Base-by-base conservation (phyloP, 176 grass and related monocot species). In the Guadua angustifolia region DNA sequence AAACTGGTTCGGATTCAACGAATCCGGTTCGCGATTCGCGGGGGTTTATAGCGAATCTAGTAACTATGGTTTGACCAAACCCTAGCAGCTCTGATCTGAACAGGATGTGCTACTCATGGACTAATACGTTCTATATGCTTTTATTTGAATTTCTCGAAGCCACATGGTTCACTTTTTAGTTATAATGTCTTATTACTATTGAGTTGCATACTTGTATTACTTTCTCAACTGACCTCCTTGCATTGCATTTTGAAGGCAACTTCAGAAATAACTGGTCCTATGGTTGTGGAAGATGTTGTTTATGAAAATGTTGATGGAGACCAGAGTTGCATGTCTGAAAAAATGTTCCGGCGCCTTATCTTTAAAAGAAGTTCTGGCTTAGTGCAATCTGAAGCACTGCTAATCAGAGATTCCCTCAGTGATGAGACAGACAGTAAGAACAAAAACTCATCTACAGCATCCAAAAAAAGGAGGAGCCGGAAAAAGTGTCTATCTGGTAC, bases 381-480 rank as follows among this genome's bases (percentile, higher is more conserved):
- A 87, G 87, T 98, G 80, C 95, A 98, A 86, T 98, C 95, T 79
- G 95, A 98, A 86, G 91, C 92, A 66, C 85, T 95, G 85, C n/a
- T 95, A 66, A 73, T 80, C 21, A 88, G 74, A 86, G 88, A 94
- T 53, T 6, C 55, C 43, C 39, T 26, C 25, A 53, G 40, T 76
- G 67, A 82, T 5, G 86, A 84, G 66, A 53, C 29, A 44, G 82
- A 91, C n/a, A 89, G 36, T 70, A 92, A 88, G 29, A 87, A 64
- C 75, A 90, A 74, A 77, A 82, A 6, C 61, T 83, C 53, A 73
- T 69, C 80, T 83, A 68, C 89, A 55, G 53, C 63, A 80, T 90
- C 83, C 71, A 90, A 87, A 84, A 98, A 90, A 65, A 92, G 85
- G 38, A 69, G 74, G 38, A 69, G 74, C 47, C 73, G 87, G 74